These are phyloP conservation scores for Xeromyces bisporus DNA, from an alignment of 495 filamentous ascomycete species.

Conservation along the genomic window DNA sequence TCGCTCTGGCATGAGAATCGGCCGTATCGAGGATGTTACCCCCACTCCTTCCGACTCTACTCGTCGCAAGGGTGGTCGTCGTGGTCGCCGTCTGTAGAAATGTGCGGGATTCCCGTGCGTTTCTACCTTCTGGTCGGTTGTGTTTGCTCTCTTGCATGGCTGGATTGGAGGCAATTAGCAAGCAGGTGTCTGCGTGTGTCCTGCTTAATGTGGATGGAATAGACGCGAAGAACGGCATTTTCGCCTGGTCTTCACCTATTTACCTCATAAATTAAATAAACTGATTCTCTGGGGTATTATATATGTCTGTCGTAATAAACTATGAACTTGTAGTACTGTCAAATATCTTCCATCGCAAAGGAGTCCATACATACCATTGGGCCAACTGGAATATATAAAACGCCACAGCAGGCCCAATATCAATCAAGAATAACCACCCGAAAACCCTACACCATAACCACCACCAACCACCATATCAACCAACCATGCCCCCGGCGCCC, in stretches of 20 bases:
- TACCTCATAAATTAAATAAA: constrained; percentile 25
- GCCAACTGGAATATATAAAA: too few species aligned
- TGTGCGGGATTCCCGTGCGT: too few species aligned
- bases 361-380: too few species aligned
- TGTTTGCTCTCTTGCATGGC: constrained; percentile 11
- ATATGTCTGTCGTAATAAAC: too few species aligned
- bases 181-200: constrained; percentile 17
- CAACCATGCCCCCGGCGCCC: constrained; percentile 7
- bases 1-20: constrained; percentile 98
- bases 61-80: constrained; percentile 98
- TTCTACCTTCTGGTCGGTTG: constrained; percentile 12
- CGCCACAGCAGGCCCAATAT: too few species aligned
- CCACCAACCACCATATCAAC: not conserved
- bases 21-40: constrained; percentile 98
- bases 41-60: constrained; percentile 97
- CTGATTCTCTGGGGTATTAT: too few species aligned
- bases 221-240: constrained; percentile 40
- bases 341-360: too few species aligned
- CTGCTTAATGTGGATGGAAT: constrained; percentile 39
- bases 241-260: constrained; percentile 38
- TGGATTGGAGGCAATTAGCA: constrained; percentile 22
- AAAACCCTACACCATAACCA: not conserved
- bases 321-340: too few species aligned
- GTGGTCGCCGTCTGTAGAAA: constrained; percentile 95
- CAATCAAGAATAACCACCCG: not conserved